Evolutionary conservation across 805 yeast genomes (phyloP).

Genomic region (Tetrapisispora iriomotensis): DNA sequence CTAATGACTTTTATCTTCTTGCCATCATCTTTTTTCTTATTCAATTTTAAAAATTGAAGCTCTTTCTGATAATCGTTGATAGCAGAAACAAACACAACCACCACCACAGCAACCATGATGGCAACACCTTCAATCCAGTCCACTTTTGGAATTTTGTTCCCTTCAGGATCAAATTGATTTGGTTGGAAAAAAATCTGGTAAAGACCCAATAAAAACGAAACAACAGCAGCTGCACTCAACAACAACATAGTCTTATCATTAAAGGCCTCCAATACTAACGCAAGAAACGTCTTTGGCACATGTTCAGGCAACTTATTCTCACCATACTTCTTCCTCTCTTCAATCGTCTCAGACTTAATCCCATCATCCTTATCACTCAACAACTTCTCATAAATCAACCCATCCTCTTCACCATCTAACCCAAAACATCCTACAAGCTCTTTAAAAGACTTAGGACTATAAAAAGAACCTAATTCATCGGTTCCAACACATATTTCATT

Average conservation of each 20-base stretch:
- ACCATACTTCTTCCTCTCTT: constrained; percentile 42
- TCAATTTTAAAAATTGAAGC: constrained; percentile 78
- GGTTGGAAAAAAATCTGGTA: constrained; percentile 88
- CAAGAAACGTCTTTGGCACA: constrained; percentile 56
- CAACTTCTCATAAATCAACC: constrained; percentile 9
- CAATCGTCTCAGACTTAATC: constrained; percentile 7
- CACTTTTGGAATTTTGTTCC: constrained; percentile 66
- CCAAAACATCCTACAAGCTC: constrained; percentile 18
- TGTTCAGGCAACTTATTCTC: constrained; percentile 62
- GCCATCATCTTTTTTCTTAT: constrained; percentile 81
- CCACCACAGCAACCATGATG: constrained; percentile 78
- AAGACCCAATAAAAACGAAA: constrained; percentile 82
- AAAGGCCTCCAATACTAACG: constrained; percentile 70
- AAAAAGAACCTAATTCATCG: constrained; percentile 19
- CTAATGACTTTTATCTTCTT: constrained; percentile 70
- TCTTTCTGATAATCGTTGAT: constrained; percentile 96
- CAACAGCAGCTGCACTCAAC: constrained; percentile 74
- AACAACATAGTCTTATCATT: constrained; percentile 85
- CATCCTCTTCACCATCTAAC: constrained; percentile 8
- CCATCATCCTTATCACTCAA: constrained; percentile 19
- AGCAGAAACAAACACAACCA: constrained; percentile 89
- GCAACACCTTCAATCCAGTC: constrained; percentile 99
- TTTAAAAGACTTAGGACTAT: constrained; percentile 26
- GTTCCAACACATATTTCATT: not conserved
- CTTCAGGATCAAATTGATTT: constrained; percentile 66